phyloP scores from a whole-genome alignment of 805 yeast species.

The Candida adriatica region DNA sequence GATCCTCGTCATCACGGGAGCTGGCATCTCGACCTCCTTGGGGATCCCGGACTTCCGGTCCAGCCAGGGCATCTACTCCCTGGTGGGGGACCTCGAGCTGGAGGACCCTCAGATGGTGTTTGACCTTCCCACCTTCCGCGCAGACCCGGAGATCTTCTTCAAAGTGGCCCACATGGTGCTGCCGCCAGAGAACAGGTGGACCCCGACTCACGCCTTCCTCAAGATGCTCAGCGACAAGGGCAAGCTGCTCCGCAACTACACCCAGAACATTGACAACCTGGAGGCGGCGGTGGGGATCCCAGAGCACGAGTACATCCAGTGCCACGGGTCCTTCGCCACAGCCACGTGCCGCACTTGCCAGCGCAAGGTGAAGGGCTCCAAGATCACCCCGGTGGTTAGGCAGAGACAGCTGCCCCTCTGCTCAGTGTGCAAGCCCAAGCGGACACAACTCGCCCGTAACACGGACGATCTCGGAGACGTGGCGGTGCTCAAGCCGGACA shows the following conservation, averaged over 20 bases:
- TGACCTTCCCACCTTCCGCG: slow-evolving; percentile 60
- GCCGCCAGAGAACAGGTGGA: slow-evolving; percentile 60
- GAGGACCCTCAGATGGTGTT: slow-evolving; percentile 90
- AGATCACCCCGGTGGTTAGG: slow-evolving; percentile 53
- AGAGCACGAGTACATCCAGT: slow-evolving; percentile 66
- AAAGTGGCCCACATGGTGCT: slow-evolving; percentile 80
- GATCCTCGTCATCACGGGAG: slow-evolving; percentile 79
- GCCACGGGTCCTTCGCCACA: slow-evolving; percentile 88
- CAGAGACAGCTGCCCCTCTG: slow-evolving; percentile 62
- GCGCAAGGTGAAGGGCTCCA: slow-evolving; percentile 57
- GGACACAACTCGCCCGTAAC: slow-evolving; percentile 28
- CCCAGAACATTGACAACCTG: slow-evolving; percentile 86
- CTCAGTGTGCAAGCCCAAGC: slow-evolving; percentile 50
- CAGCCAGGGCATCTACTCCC: slow-evolving; percentile 75
- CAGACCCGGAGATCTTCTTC: slow-evolving; percentile 76
- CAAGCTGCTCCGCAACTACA: slow-evolving; percentile 74
- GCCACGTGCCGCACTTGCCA: slow-evolving; percentile 82
- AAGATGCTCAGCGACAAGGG: slow-evolving; percentile 66
- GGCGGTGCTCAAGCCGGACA: slow-evolving; percentile 90
- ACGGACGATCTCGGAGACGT: slow-evolving; percentile 35
- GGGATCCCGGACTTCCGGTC: slow-evolving; percentile 94
- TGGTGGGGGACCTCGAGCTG: slow-evolving; percentile 59
- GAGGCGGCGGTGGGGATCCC: slow-evolving; percentile 75
- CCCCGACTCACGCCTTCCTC: slow-evolving; percentile 81
- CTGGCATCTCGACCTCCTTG: slow-evolving; percentile 84